Evolutionary conservation across 2,329 filamentous ascomycete genomes (phyloP).

Genomic region (Colletotrichum musae): DNA sequence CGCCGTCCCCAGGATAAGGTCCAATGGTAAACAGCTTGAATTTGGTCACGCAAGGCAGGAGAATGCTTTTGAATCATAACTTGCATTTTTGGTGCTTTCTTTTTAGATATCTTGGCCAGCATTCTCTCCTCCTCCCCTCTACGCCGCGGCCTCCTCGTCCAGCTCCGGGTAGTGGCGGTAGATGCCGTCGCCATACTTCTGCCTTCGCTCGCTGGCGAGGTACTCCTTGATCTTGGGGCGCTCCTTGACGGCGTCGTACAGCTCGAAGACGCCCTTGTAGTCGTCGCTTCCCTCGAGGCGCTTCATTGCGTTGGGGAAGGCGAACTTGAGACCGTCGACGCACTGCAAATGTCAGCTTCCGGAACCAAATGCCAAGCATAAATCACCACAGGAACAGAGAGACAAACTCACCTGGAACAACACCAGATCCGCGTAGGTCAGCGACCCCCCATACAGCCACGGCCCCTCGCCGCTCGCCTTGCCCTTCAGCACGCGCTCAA

Average conservation of each 20-base stretch:
- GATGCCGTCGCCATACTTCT: conserved; percentile 75
- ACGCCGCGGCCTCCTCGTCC: conserved; percentile 60
- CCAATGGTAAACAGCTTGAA: too few relatives aligned
- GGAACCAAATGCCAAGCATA: too few relatives aligned
- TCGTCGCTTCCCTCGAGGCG: conserved; percentile 68
- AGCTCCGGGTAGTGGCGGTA: conserved; percentile 82
- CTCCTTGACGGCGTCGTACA: conserved; percentile 75
- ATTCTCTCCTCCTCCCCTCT: too few relatives aligned
- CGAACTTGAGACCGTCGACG: conserved; percentile 72
- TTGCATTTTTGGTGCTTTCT: too few relatives aligned
- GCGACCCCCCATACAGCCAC: conserved; percentile 74
- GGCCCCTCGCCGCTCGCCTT: conserved; percentile 71
- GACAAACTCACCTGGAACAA: conserved; percentile 74
- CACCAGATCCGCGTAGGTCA: conserved; percentile 82
- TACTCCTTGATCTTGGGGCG: conserved; percentile 78
- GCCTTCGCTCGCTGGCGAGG: conserved; percentile 74
- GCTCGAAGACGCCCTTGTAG: conserved; percentile 73
- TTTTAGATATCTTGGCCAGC: too few relatives aligned
- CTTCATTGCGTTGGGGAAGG: conserved; percentile 78
- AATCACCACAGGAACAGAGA: too few relatives aligned
- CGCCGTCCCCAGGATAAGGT: too few relatives aligned
- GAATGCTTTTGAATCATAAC: too few relatives aligned
- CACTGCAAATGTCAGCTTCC: conserved; percentile 51
- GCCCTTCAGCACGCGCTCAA: conserved; percentile 74
- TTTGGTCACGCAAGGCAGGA: too few relatives aligned